Percentiles rank a stretch among this genome's conserved stretches.
Evolutionary conservation across 345 rosid species (phyloP).

Genomic region (Rhodamnia argentea): DNA sequence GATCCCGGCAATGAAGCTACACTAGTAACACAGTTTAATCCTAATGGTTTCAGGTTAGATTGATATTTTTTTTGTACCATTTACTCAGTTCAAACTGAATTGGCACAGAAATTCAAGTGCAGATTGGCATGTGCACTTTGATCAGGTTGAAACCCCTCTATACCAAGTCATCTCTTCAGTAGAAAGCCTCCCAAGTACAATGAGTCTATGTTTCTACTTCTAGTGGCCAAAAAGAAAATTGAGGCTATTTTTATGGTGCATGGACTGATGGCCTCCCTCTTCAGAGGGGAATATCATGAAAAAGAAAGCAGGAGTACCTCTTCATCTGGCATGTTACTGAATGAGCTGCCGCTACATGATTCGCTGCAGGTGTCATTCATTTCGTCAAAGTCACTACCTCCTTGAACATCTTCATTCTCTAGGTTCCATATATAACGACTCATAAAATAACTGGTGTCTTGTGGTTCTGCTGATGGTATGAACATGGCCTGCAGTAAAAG

Average conservation of each 20-base stretch:
- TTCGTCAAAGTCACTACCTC: constrained; percentile 80
- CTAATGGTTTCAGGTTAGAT: background rate
- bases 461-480: constrained; percentile 80
- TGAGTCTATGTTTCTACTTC: background rate
- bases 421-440: constrained; percentile 89
- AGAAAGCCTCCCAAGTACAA: background rate
- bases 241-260: background rate
- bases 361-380: constrained; percentile 50
- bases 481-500: constrained; percentile 63
- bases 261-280: background rate
- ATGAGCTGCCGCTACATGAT: constrained; percentile 58
- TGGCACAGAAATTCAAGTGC: background rate
- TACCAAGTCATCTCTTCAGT: background rate
- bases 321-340: constrained; percentile 62
- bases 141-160: background rate
- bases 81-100: background rate
- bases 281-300: background rate
- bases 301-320: constrained; percentile 31
- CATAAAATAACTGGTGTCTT: constrained; percentile 89
- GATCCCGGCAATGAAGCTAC: background rate
- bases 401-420: constrained; percentile 68
- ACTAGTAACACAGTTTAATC: background rate
- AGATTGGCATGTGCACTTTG: background rate
- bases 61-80: background rate
- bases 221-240: background rate